phyloP scores from a whole-genome alignment of 2,329 filamentous ascomycete species.

The Clonostachys chloroleuca region DNA sequence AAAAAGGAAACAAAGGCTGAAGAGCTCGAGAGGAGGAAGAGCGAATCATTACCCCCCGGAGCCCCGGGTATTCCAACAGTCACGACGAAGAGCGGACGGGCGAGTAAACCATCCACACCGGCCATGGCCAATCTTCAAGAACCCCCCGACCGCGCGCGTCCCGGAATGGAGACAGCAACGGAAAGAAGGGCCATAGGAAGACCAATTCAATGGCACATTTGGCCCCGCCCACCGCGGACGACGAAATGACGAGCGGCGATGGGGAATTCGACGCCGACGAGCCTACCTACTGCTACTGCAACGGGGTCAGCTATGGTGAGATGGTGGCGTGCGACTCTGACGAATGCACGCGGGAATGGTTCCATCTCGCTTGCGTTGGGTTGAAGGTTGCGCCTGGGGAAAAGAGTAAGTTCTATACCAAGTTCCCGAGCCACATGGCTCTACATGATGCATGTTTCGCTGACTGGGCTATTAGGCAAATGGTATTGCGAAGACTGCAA shows the following conservation, averaged over 20 bases:
- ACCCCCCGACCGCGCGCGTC: constrained; percentile 48
- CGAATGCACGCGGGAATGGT: constrained; percentile 74
- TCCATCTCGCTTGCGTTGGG: constrained; percentile 78
- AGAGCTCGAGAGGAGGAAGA: constrained; percentile 24
- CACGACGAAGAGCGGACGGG: constrained; percentile 62
- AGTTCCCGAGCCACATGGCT: neutral
- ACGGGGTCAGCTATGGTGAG: constrained; percentile 75
- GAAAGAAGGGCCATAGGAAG: constrained; percentile 60
- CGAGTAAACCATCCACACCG: constrained; percentile 64
- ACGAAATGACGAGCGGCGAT: constrained; percentile 23
- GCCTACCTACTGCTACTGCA: constrained; percentile 75
- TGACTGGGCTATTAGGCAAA: constrained; percentile 50
- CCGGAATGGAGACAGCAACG: constrained; percentile 34
- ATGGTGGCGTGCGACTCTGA: constrained; percentile 80
- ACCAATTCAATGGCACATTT: constrained; percentile 32
- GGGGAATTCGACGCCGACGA: constrained; percentile 68
- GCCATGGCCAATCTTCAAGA: constrained; percentile 57
- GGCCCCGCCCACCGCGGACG: constrained; percentile 22
- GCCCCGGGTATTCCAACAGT: constrained; percentile 35
- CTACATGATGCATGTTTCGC: constrained; percentile 1
- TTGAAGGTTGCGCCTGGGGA: constrained; percentile 73
- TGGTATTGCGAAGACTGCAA: constrained; percentile 83
- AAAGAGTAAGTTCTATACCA: constrained; percentile 53
- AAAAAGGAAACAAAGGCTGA: constrained; percentile 39
- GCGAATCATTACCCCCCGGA: constrained; percentile 39